These are phyloP conservation scores for Populus pruinosa DNA, from an alignment of 345 rosid genomes.

Conservation along the genomic window DNA sequence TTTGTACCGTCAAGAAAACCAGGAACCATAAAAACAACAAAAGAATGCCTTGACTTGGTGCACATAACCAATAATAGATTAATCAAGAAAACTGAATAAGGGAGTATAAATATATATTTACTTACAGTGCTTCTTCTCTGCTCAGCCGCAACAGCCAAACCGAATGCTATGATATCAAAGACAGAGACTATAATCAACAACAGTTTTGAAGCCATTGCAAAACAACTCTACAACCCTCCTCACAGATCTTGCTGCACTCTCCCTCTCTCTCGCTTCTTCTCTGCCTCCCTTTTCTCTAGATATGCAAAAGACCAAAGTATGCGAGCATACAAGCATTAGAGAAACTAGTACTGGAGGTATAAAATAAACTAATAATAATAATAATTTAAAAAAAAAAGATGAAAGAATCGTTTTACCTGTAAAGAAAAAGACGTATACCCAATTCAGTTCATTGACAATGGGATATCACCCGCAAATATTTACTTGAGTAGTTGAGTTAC, in stretches of 20 bases:
- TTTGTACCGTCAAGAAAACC: conserved; percentile 13
- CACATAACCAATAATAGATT: neutral
- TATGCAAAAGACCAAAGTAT: conserved; percentile 8
- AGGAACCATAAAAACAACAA: neutral
- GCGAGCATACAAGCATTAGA: conserved; percentile 3
- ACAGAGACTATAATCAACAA: conserved; percentile 59
- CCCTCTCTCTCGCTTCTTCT: conserved; percentile 1
- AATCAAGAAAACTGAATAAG: neutral
- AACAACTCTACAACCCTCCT: conserved; percentile 16
- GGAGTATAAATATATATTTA: neutral
- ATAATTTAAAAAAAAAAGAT: neutral
- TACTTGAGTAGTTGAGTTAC: neutral
- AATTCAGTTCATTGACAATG: conserved; percentile 17
- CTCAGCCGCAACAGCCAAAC: conserved; percentile 93
- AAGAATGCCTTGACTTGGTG: neutral
- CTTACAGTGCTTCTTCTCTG: conserved; percentile 94
- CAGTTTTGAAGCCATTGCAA: conserved; percentile 77
- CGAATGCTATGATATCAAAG: conserved; percentile 82
- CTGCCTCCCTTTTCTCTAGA: conserved; percentile 22
- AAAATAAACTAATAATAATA: neutral
- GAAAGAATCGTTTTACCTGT: conserved; percentile 9
- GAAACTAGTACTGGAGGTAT: neutral
- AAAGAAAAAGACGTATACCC: conserved; percentile 44
- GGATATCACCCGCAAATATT: conserved; percentile 27
- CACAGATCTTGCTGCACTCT: conserved; percentile 18